Evolutionary conservation across 2,329 filamentous ascomycete species (phyloP).

Genomic region (Colletotrichum sp.): DNA sequence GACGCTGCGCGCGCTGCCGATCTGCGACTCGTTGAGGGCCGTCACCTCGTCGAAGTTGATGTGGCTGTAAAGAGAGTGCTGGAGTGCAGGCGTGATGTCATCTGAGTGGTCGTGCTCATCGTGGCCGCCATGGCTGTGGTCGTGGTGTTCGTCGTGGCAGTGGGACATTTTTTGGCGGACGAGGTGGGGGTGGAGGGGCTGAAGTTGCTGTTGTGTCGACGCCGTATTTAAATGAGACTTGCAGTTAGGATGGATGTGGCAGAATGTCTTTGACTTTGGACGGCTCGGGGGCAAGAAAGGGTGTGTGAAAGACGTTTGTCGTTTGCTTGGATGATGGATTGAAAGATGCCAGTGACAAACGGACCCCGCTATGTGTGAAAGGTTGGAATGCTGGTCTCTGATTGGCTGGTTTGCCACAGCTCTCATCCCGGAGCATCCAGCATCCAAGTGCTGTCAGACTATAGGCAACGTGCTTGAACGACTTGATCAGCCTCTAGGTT

Average conservation of each 20-base stretch:
- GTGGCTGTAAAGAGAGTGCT: slow-evolving; percentile 89
- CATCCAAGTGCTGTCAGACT: neutral
- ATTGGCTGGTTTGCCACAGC: neutral
- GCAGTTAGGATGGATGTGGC: neutral
- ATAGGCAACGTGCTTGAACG: neutral
- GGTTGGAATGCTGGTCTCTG: neutral
- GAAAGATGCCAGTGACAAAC: neutral
- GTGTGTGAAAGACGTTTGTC: neutral
- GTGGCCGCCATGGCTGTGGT: slow-evolving; percentile 56
- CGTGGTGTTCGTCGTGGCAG: slow-evolving; percentile 56
- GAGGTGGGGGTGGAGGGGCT: neutral
- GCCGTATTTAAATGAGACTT: too few relatives aligned
- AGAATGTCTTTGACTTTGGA: neutral
- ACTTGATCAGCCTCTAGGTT: neutral
- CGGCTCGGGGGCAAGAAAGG: neutral
- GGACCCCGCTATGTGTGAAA: neutral
- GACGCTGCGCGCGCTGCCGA: slow-evolving; percentile 73
- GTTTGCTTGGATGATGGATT: neutral
- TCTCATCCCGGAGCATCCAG: neutral
- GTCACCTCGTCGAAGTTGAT: slow-evolving; percentile 87
- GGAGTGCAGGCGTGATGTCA: slow-evolving; percentile 89
- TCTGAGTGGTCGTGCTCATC: slow-evolving; percentile 85
- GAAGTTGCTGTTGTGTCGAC: neutral
- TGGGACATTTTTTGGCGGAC: slow-evolving; percentile 40
- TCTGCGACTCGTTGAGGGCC: slow-evolving; percentile 80